Evolutionary conservation across 345 rosid genomes (phyloP), one percentile per base, ranked within the genome.

Genomic region (Moricandia moricandioides): DNA sequence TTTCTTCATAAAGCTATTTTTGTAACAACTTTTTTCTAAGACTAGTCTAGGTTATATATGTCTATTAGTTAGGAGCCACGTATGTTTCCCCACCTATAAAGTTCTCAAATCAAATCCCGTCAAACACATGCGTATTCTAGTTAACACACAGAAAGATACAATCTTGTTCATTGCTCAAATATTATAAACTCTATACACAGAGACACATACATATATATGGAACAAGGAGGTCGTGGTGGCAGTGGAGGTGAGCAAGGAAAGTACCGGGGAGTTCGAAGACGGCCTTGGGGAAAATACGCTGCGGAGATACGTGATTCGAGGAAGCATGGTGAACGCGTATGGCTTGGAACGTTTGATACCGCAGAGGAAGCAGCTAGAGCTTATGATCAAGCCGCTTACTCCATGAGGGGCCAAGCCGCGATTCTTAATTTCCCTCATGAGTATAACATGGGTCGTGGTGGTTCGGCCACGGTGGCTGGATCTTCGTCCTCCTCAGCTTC

Each of bases 201-300:
- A 26, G 4, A 27, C n/a, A 33, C 0, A 57, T 16, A 58, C 6
- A 55, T 7, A 39, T 17, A 57, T 51, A 77, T 77, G 81, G 69
- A 72, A n/a, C 77, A 67, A 72, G 78, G 81, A 35, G 77, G 77
- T 72, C 35, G 73, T 30, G 69, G 69, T 59, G 59, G 73, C 6
- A 62, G 76, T 14, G 75, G 66, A 63, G 75, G 70, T 4, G 77
- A 78, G 37, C 73, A 78, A 17, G 73, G 58, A n/a, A 78, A 78
- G 69, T 90, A 88, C 79, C 80, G 98, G 0, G 98, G 98, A 7
- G 93, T 92, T n/a, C 49, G 98, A 13, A 75, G 80, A 74, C 81
- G 98, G 77, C 98, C 98, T 0, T 92, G 98, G 98, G 98, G 97
- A 4, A 92, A 90, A 81, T 92, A 83, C 7, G 98, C 98, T 0